These are phyloP conservation scores for Cryptococcus wingfieldii DNA, from an alignment of 1,284 basidiomycete species.

Conservation along the genomic window DNA sequence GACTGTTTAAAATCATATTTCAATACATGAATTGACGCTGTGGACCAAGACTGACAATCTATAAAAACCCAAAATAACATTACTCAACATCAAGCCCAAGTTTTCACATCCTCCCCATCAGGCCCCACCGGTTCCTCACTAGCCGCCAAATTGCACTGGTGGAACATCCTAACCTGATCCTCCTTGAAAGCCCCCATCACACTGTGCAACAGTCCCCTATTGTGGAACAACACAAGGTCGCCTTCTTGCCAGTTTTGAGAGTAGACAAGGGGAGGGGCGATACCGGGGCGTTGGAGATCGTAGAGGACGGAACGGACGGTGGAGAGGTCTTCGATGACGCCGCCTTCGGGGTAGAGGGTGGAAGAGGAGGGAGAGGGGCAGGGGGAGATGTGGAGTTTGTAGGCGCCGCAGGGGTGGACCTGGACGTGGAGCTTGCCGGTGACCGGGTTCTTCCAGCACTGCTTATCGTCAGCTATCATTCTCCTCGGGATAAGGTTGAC, in stretches of 20 bases:
- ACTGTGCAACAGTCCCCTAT: constrained; percentile 69
- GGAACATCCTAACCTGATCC: constrained; percentile 70
- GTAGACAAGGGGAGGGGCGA: constrained; percentile 56
- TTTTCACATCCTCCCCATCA: constrained; percentile 58
- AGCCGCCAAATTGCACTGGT: constrained; percentile 77
- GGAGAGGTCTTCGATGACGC: constrained; percentile 62
- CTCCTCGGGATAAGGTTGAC: constrained; percentile 26
- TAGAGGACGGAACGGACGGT: constrained; percentile 67
- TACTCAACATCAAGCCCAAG: constrained; percentile 53
- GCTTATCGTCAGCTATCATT: background rate
- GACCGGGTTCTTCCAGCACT: constrained; percentile 80
- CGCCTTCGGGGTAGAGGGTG: constrained; percentile 67
- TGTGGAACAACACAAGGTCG: constrained; percentile 66
- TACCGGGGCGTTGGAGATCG: constrained; percentile 73
- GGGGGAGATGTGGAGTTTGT: constrained; percentile 59
- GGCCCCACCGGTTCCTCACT: constrained; percentile 66
- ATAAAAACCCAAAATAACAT: too few relatives aligned
- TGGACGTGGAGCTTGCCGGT: constrained; percentile 73
- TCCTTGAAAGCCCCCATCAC: constrained; percentile 68
- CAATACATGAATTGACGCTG: too few relatives aligned
- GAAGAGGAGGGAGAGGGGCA: constrained; percentile 56
- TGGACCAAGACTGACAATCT: too few relatives aligned
- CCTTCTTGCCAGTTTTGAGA: constrained; percentile 59
- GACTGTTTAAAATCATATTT: too few relatives aligned
- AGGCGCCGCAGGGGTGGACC: constrained; percentile 63